Conservation (phyloP, 257 asterid genomes). For the Solanum medicagineum region DNA sequence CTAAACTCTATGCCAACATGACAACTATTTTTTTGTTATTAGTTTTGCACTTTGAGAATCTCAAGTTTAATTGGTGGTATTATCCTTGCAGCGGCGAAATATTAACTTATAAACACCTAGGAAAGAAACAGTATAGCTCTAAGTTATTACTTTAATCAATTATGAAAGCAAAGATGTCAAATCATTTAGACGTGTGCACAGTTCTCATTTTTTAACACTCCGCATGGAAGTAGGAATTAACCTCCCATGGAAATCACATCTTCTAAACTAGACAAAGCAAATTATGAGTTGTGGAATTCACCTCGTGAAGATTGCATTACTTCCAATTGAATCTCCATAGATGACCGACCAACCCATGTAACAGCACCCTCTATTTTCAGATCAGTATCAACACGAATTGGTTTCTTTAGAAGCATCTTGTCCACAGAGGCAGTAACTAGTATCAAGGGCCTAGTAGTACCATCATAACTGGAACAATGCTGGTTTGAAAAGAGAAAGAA, state of each 20-base stretch:
- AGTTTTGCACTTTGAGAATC: background rate
- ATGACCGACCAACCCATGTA: constrained; percentile 91
- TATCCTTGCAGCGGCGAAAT: background rate
- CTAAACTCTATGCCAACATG: background rate
- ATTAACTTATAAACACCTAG: background rate
- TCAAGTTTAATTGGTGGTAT: background rate
- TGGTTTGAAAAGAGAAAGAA: constrained; percentile 14
- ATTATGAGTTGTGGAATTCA: constrained; percentile 6
- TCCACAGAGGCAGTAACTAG: constrained; percentile 93
- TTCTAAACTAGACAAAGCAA: background rate
- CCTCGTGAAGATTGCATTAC: constrained; percentile 62
- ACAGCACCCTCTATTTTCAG: constrained; percentile 67
- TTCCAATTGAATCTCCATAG: constrained; percentile 88
- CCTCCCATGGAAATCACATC: background rate
- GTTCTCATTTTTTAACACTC: background rate
- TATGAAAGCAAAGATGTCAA: background rate
- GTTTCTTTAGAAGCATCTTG: constrained; percentile 68
- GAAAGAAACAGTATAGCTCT: background rate
- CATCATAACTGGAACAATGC: constrained; percentile 65
- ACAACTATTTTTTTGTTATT: background rate
- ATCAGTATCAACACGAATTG: constrained; percentile 56
- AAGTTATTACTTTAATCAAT: background rate
- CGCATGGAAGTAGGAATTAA: background rate
- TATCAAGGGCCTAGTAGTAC: constrained; percentile 60
- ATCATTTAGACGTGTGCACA: background rate